Conservation (phyloP, 2,329 filamentous ascomycete genomes). For the Elsinoe ampelina region DNA sequence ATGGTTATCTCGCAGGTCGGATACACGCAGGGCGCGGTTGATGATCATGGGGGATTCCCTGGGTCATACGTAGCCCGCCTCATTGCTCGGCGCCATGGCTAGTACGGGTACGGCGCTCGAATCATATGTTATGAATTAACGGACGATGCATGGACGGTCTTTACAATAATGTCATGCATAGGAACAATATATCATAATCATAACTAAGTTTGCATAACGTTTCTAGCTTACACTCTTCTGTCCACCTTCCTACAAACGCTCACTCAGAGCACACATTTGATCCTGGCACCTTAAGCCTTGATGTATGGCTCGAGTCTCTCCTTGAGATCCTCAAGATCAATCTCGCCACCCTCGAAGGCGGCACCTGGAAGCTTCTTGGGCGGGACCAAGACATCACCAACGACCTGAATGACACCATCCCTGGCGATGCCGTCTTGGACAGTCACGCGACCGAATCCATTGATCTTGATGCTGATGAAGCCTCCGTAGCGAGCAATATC, state of each 20-base stretch:
- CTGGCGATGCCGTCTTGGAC: conserved; percentile 62
- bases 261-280: conserved; percentile 8
- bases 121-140: too few relatives aligned
- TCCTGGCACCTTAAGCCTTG: conserved; percentile 16
- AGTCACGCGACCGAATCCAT: conserved; percentile 58
- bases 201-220: not conserved
- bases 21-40: too few relatives aligned
- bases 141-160: too few relatives aligned
- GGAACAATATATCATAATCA: not conserved
- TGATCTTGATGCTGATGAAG: conserved; percentile 63
- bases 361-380: conserved; percentile 45
- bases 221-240: not conserved
- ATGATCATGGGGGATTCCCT: too few relatives aligned
- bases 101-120: too few relatives aligned
- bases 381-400: conserved; percentile 65
- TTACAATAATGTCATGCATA: not conserved
- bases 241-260: not conserved
- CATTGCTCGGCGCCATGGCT: too few relatives aligned
- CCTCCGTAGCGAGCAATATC: conserved; percentile 62
- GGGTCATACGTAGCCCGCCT: too few relatives aligned
- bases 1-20: too few relatives aligned
- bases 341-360: conserved; percentile 39
- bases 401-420: conserved; percentile 76
- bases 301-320: conserved; percentile 43
- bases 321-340: conserved; percentile 53